Base-by-base conservation (phyloP, 805 yeast species). In the Myxozyma melibiosi region DNA sequence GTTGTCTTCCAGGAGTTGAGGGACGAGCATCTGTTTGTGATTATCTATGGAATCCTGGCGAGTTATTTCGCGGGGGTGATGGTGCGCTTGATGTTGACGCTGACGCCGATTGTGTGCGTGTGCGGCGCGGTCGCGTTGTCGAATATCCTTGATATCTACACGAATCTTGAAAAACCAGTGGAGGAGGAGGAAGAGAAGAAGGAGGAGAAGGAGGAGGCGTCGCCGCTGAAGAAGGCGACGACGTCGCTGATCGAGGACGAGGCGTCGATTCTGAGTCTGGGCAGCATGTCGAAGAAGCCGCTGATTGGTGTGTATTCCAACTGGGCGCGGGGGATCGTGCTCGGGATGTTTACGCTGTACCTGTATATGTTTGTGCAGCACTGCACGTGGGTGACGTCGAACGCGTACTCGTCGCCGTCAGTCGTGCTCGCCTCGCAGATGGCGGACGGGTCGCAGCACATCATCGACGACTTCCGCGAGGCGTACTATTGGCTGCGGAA, bases 11-110 rank as follows among this genome's bases (percentile, higher is more conserved):
- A 88, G 73, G 97, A 94, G 58, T 78, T 94, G 69, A 81, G 84
- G 53, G 88, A 94, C 71, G 97, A 91, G 76, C 96, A 92, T 65
- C 88, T 94, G 38, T 95, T 95, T 72, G 84, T 95, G 61, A 85
- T 94, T 66, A 89, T 90, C 51, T 94, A 94, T 74, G 80, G 91
- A 24, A 95, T 95, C n/a, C 79, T 95, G 63, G 94, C 94, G 68
- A 88, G 97, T 7, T 94, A 94, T 74, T 94, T 94, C 74, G 97
- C 99, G 1, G 99, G 99, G 71, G 99, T 94, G 54, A 94, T 94
- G 99, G 94, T 94, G 57, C 88, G 99, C 76, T 80, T 94, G 72
- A 92, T 95, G 96, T 79, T 94, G 69, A 94, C 99, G 37, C 79
- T 94, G 72, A 94, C 99, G 25, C 99, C 99, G 22, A 83, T 95